Base-by-base conservation (phyloP, 257 asterid species). In the Primulina tabacum region DNA sequence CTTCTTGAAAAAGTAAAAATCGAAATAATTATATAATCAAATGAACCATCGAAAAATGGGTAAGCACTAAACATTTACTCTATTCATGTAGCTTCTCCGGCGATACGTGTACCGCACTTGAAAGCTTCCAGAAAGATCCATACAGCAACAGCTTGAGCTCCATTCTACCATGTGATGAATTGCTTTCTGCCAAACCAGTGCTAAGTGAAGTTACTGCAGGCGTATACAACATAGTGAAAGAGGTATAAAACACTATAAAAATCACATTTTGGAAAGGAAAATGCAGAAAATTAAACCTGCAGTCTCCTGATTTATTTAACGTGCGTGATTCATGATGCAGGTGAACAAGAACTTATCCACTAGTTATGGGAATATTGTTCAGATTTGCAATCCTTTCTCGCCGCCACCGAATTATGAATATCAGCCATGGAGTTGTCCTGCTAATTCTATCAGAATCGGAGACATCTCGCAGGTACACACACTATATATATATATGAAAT, bases 351-450 rank as follows among this genome's bases (percentile, higher is more conserved):
- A 88, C 81, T 80, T 92, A 70, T 78, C 93, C 1, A 71, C 62
- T 17, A 69, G 86, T 40, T 90, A 70, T 30, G 92, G 92, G 24
- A 81, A 84, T 68, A 40, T 87, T 35, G 75, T 87, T 34, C 95
- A 87, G 12, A 86, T 92, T 26, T 92, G 98, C 88, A 90, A 92
- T 71, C 98, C 98, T 7, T 92, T 92, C 82, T 88, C 97, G 0
- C 82, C 78, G 1, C 92, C 97, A 26, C 97, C 98, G 11, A 66
- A 61, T 28, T 81, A 88, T 32, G 73, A 77, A 57, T 90, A 82
- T 67, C 87, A 83, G 70, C 92, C 95, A 0, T 72, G 71, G 71
- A 71, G 74, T 24, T 92, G 98, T 47, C 75, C 91, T 6, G 65
- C 80, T 11, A 60, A 79, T 63, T 79, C 95, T 0, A 80, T 84